A percentile compares a stretch with the other conserved stretches of the same genome.
phyloP scores from a whole-genome alignment of 1,284 basidiomycete genomes.

The Cutaneotrichosporon sp. region DNA sequence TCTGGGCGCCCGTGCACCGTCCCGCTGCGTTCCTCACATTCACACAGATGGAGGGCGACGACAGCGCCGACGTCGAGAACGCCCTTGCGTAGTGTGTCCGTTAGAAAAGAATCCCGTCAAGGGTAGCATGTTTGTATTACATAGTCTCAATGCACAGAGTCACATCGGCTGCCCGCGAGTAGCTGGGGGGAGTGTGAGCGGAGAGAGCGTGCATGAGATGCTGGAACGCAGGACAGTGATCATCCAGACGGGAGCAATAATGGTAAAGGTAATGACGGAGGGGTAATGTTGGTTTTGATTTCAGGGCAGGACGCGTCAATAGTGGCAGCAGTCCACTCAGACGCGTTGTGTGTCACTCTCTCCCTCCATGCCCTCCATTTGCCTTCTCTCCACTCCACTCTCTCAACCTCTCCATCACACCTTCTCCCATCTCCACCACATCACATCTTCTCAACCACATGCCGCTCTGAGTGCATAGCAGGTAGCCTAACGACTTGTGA shows the following conservation, averaged over 20 bases:
- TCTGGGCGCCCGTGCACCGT: slow-evolving; percentile 95
- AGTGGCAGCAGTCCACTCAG: not conserved
- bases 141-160: slow-evolving; percentile 11
- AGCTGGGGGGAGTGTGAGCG: not conserved
- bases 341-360: not conserved
- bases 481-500: too few species aligned
- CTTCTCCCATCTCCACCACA: too few species aligned
- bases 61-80: slow-evolving; percentile 88
- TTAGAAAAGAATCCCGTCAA: slow-evolving; percentile 3
- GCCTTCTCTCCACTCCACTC: too few species aligned
- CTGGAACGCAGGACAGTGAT: too few species aligned
- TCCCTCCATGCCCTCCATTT: too few species aligned
- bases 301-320: not conserved
- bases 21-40: slow-evolving; percentile 89
- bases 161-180: not conserved
- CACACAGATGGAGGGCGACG: slow-evolving; percentile 75
- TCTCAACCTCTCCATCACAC: not conserved
- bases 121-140: slow-evolving; percentile 14
- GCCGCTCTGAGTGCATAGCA: not conserved
- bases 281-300: not conserved
- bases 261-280: too few species aligned
- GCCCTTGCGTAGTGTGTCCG: slow-evolving; percentile 41
- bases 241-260: too few species aligned
- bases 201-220: too few species aligned
- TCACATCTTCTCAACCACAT: not conserved